Evolutionary conservation across 805 yeast species (phyloP).

Genomic region (Monosporozyma aerobia): DNA sequence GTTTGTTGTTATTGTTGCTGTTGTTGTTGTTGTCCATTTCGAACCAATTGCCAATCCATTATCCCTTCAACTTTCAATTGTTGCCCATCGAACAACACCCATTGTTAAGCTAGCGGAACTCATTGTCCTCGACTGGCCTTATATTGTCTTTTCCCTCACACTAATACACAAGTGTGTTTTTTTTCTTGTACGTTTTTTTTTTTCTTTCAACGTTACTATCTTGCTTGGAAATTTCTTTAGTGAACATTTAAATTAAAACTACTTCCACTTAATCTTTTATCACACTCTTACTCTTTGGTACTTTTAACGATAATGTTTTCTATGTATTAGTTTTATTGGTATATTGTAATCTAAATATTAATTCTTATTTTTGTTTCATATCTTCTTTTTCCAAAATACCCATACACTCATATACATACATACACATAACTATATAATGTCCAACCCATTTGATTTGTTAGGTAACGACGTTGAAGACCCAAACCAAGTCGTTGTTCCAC

Average conservation of each 20-base stretch:
- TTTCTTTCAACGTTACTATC: neutral
- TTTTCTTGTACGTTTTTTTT: neutral
- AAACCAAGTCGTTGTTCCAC: slow-evolving; percentile 43
- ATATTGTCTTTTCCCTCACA: too few species aligned
- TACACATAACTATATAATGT: slow-evolving; percentile 9
- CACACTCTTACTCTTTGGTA: neutral
- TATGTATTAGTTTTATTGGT: neutral
- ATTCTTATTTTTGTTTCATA: neutral
- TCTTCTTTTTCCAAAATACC: neutral
- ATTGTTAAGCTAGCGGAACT: too few species aligned
- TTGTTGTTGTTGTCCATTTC: too few species aligned
- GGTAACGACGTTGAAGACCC: slow-evolving; percentile 86
- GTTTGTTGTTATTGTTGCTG: too few species aligned
- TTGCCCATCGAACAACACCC: too few species aligned
- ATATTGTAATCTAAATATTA: neutral
- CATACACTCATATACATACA: neutral
- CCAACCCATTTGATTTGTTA: slow-evolving; percentile 70
- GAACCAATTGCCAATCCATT: too few species aligned
- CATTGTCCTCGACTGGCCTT: too few species aligned
- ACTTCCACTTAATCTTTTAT: neutral
- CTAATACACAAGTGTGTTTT: too few species aligned
- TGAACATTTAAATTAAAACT: neutral
- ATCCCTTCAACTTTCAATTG: too few species aligned
- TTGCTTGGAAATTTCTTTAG: neutral
- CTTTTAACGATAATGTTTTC: neutral